Conservation (phyloP, 768 basidiomycete genomes). For the Daedaleopsis sinensis region DNA sequence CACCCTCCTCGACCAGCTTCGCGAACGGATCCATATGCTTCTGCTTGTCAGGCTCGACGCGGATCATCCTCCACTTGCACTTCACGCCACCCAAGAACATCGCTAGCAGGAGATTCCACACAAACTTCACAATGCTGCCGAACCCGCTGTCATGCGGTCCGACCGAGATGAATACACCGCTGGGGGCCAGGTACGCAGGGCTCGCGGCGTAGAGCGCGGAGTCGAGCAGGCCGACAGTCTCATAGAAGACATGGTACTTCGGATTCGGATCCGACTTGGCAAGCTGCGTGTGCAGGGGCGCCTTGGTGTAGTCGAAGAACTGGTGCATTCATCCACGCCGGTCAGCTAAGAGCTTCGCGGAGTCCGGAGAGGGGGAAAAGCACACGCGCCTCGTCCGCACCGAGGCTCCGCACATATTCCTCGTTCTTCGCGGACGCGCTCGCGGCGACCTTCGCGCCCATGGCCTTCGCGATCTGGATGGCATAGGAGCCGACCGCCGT, state of each 20-base stretch:
- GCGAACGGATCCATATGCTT: constrained; percentile 36
- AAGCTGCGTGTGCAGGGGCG: constrained; percentile 51
- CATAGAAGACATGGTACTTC: constrained; percentile 61
- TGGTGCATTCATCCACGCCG: background rate
- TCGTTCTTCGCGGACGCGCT: constrained; percentile 65
- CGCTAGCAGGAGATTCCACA: constrained; percentile 41
- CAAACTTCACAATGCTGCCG: constrained; percentile 34
- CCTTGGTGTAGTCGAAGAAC: constrained; percentile 66
- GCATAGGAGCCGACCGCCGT: constrained; percentile 70
- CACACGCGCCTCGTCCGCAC: constrained; percentile 66
- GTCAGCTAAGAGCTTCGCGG: background rate
- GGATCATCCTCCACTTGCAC: constrained; percentile 46
- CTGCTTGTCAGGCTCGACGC: constrained; percentile 31
- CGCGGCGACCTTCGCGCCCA: constrained; percentile 58
- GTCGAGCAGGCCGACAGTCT: constrained; percentile 56
- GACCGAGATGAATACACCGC: constrained; percentile 55
- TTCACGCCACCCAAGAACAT: constrained; percentile 55
- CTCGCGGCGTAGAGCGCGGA: constrained; percentile 52
- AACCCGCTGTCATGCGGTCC: constrained; percentile 46
- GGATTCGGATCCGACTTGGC: constrained; percentile 45
- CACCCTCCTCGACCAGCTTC: constrained; percentile 32
- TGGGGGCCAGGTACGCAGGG: constrained; percentile 54
- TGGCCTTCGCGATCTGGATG: constrained; percentile 72
- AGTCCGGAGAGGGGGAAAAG: background rate
- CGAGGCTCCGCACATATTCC: constrained; percentile 55